phyloP scores from a whole-genome alignment of 176 grass and related monocot genomes.

The Bonia amplexicaulis region DNA sequence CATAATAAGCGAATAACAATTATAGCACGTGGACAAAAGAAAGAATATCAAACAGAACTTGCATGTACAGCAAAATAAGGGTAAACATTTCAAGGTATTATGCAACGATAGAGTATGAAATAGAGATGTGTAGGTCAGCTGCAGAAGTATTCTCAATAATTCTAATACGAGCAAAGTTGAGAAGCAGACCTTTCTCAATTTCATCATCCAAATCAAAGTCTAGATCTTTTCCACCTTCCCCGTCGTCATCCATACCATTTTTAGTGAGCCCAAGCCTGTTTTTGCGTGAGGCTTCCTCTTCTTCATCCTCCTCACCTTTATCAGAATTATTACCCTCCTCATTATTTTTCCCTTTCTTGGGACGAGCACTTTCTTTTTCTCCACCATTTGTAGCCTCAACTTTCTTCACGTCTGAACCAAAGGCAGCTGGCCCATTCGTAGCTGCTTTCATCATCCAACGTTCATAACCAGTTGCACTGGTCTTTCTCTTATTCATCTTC shows the following conservation, averaged over 20 bases:
- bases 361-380: conserved; percentile 41
- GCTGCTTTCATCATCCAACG: conserved; percentile 99
- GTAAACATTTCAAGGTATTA: background rate
- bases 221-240: conserved; percentile 69
- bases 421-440: conserved; percentile 79
- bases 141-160: background rate
- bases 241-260: conserved; percentile 76
- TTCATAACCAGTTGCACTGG: conserved; percentile 89
- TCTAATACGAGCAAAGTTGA: background rate
- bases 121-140: background rate
- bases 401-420: conserved; percentile 71
- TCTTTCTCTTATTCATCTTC: conserved; percentile 94
- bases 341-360: conserved; percentile 72
- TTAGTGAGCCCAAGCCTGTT: conserved; percentile 54
- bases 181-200: conserved; percentile 78
- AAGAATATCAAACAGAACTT: background rate
- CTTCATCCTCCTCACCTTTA: conserved; percentile 71
- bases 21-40: background rate
- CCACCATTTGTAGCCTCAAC: conserved; percentile 29
- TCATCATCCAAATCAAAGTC: conserved; percentile 98
- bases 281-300: conserved; percentile 65
- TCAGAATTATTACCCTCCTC: conserved; percentile 63
- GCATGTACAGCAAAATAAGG: background rate
- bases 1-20: background rate
- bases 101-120: background rate